Conservation (phyloP, 225 moss, liverwort and hornwort genomes). For the Pleurozium schreberi region DNA sequence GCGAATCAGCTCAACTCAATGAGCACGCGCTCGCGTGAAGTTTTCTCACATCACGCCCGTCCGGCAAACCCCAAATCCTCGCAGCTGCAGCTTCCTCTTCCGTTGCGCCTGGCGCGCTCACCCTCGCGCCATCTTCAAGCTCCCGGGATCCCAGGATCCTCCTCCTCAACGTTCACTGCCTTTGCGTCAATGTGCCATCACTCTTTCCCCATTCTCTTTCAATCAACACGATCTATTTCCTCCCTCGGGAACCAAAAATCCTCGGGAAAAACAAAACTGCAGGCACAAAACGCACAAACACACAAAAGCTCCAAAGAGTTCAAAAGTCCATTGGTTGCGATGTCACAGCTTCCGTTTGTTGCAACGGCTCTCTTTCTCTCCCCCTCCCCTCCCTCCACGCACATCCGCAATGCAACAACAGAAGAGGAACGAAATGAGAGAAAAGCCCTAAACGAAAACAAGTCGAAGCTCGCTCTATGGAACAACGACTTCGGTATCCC, state of each 20-base stretch:
- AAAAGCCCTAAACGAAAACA: background rate
- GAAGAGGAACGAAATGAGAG: background rate
- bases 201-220: background rate
- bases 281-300: background rate
- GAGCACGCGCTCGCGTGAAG: background rate
- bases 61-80: conserved; percentile 9
- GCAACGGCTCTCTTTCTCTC: background rate
- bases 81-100: background rate
- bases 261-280: background rate
- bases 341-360: background rate
- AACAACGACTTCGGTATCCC: background rate
- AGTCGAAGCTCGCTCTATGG: background rate
- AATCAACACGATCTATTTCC: background rate
- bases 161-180: background rate
- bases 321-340: background rate
- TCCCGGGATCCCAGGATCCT: background rate
- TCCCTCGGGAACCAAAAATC: background rate
- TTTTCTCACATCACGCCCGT: background rate
- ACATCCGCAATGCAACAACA: background rate
- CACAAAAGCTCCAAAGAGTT: background rate
- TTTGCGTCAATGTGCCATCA: conserved; percentile 13
- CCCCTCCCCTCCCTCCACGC: background rate
- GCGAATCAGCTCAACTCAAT: background rate
- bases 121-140: background rate
- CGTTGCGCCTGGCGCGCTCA: background rate